phyloP scores from a whole-genome alignment of 352 stramenopile species.

The Phytopythium helicoides region DNA sequence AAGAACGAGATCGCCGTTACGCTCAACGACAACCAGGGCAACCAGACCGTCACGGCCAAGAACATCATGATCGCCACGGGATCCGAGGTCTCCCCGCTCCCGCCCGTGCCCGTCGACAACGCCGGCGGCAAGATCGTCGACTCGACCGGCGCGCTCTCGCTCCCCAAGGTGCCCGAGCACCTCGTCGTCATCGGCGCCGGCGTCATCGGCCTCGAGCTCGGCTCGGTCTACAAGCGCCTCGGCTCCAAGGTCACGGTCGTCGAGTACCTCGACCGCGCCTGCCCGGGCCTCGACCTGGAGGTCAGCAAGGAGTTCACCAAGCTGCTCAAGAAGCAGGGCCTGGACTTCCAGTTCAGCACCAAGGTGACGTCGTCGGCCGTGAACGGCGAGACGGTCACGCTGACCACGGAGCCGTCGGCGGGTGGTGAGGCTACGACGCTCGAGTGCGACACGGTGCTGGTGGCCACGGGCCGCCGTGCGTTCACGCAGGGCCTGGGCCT shows the following conservation, averaged over 20 bases:
- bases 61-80: slow-evolving; percentile 96
- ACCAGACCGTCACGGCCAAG: slow-evolving; percentile 94
- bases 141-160: slow-evolving; percentile 95
- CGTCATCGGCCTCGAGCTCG: slow-evolving; percentile 99
- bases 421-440: slow-evolving; percentile 55
- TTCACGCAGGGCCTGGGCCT: slow-evolving; percentile 96
- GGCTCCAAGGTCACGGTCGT: slow-evolving; percentile 96
- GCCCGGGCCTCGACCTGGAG: slow-evolving; percentile 92
- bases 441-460: slow-evolving; percentile 79
- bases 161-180: slow-evolving; percentile 92
- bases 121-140: slow-evolving; percentile 97
- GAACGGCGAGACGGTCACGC: slow-evolving; percentile 89
- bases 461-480: slow-evolving; percentile 91
- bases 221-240: slow-evolving; percentile 97
- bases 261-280: slow-evolving; percentile 97
- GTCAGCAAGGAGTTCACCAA: slow-evolving; percentile 97
- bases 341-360: slow-evolving; percentile 98
- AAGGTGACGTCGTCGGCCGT: slow-evolving; percentile 96
- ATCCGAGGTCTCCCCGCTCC: slow-evolving; percentile 91
- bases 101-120: slow-evolving; percentile 97
- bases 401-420: slow-evolving; percentile 92
- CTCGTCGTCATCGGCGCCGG: too few species aligned
- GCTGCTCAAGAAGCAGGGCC: slow-evolving; percentile 98
- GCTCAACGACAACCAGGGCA: slow-evolving; percentile 88
- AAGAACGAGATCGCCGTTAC: slow-evolving; percentile 92